These are phyloP conservation scores for Pseudonitzschia multiseries DNA, from an alignment of 108 stramenopile genomes.

Conservation along the genomic window DNA sequence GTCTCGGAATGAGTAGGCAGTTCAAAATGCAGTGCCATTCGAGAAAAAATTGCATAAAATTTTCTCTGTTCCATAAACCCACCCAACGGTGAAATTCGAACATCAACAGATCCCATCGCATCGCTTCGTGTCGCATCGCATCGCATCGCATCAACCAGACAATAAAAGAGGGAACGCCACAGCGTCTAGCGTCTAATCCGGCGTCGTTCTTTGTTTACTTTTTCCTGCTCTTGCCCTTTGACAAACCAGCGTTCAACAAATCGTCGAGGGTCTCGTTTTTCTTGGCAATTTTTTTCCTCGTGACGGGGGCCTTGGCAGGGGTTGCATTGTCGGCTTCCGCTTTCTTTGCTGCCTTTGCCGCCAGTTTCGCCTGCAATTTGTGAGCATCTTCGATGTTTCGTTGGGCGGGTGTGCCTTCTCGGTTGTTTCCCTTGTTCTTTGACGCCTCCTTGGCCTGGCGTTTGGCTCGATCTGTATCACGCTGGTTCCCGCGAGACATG, in stretches of 20 bases:
- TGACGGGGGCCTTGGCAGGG: constrained; percentile 35
- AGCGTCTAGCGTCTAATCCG: neutral
- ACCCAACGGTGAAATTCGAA: neutral
- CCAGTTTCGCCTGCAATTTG: constrained; percentile 71
- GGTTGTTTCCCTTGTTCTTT: constrained; percentile 43
- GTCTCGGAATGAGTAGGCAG: neutral
- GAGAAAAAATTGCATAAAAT: neutral
- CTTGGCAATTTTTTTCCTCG: constrained; percentile 48
- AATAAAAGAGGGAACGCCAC: no score
- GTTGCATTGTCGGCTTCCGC: constrained; percentile 29
- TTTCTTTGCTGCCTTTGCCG: constrained; percentile 66
- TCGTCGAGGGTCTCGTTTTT: constrained; percentile 63
- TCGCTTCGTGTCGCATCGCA: neutral
- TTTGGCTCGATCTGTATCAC: constrained; percentile 80
- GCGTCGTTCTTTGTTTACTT: neutral
- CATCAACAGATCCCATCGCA: neutral
- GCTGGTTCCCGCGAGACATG: constrained; percentile 82
- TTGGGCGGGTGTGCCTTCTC: constrained; percentile 65
- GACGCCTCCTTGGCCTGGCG: constrained; percentile 62
- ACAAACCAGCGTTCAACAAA: constrained; percentile 68
- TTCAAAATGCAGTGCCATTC: neutral
- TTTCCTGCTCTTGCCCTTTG: constrained; percentile 43
- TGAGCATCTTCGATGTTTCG: constrained; percentile 70
- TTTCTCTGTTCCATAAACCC: neutral
- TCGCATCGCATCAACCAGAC: neutral